Base-by-base conservation (phyloP, 2,329 filamentous ascomycete genomes). In the Dendrostoma leiphaemia region DNA sequence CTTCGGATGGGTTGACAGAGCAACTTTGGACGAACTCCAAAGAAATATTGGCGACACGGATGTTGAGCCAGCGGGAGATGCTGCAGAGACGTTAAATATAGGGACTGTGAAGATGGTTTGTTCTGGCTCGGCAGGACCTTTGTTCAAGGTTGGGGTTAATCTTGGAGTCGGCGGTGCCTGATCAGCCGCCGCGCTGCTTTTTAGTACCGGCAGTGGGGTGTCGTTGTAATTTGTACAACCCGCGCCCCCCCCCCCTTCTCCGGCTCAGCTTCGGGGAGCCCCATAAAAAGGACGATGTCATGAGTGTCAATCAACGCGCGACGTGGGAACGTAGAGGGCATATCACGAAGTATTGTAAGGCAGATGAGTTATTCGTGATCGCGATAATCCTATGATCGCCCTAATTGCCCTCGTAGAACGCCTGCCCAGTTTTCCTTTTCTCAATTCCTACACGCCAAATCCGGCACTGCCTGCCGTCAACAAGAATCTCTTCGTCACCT, bases 381-480 rank as follows among this genome's bases (percentile, higher is more conserved):
- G 32, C 23, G 24, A 43, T 48, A 28, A 43, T 28, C 32, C 43
- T 34, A 10, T 47, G 41, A 40, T 35, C 15, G 45, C 28, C 31
- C 31, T 50, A 41, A 40, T 12, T 50, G 34, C 43, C 38, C 41
- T 28, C 51, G 19, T 51, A 54, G 10, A 57, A 57, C 55, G 55
- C 55, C 55, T 47, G 19, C 40, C 37, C 47, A 21, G 37, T 43
- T 32, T 48, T 48, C 29, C 44, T 41, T 32, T 21, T 47, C 24
- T 35, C 32, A 31, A 53, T 23, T 34, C 23, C 29, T 43, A 44
- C 37, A 44, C n/a, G 19, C 28, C 26, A 15, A 31, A 3, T 28
- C 13, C 28, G n/a, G 34, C 26, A n/a, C 47, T 15, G 4, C 17
- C 26, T n/a, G 6, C n/a, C 32, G 15, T 32, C 37, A 47, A 9